phyloP scores from a whole-genome alignment of 1,284 basidiomycete genomes.

The Albatrellus sp. region DNA sequence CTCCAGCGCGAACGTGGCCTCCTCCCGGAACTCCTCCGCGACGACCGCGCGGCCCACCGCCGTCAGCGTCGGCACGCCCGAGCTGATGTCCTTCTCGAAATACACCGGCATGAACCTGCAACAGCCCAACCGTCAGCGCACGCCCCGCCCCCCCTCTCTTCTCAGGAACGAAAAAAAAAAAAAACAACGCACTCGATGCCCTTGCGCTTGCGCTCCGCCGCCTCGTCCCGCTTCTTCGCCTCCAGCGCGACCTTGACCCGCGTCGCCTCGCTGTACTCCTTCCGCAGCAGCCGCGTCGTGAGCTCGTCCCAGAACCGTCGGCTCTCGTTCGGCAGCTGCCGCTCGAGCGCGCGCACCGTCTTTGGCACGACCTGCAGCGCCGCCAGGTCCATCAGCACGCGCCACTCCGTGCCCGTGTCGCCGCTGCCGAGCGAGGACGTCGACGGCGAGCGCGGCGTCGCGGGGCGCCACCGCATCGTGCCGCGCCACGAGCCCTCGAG shows the following conservation, averaged over 20 bases:
- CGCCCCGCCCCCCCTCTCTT: neutral
- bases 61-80: constrained; percentile 70
- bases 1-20: constrained; percentile 3
- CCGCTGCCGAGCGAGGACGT: constrained; percentile 18
- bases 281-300: constrained; percentile 62
- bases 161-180: neutral
- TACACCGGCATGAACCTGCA: constrained; percentile 72
- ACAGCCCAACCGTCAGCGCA: neutral
- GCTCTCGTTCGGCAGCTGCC: constrained; percentile 76
- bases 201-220: constrained; percentile 71
- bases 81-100: constrained; percentile 63
- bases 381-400: constrained; percentile 68
- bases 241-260: constrained; percentile 82
- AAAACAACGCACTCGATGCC: constrained; percentile 57
- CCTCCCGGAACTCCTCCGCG: constrained; percentile 53
- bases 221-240: constrained; percentile 80
- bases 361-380: constrained; percentile 74
- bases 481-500: constrained; percentile 88
- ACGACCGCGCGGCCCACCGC: constrained; percentile 56
- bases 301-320: constrained; percentile 84
- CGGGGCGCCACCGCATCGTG: constrained; percentile 55
- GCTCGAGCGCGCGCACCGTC: constrained; percentile 68
- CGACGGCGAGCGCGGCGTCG: constrained; percentile 16
- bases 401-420: constrained; percentile 31
- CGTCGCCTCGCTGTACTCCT: constrained; percentile 86